These are phyloP conservation scores for Mycena venus DNA, from an alignment of 768 basidiomycete genomes.

Conservation along the genomic window DNA sequence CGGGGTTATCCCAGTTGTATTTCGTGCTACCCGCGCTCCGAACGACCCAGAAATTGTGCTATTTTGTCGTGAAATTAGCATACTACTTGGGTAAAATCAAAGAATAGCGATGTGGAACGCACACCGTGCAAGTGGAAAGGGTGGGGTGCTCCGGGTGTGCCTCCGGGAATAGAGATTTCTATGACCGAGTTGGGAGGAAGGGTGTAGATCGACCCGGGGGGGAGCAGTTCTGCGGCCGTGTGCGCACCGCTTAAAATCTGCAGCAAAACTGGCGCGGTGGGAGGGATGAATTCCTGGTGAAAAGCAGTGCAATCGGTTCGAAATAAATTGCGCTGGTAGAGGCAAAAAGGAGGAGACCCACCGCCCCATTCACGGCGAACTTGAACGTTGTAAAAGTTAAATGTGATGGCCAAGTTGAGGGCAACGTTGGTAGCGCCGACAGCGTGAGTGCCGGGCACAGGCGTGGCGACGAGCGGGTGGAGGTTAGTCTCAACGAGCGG, in stretches of 20 bases:
- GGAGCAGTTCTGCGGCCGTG: too few relatives aligned
- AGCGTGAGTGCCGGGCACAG: constrained; percentile 46
- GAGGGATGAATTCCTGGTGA: constrained; percentile 31
- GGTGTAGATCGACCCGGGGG: constrained; percentile 18
- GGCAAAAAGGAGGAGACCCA: not conserved
- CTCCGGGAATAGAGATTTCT: constrained; percentile 52
- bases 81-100: too few relatives aligned
- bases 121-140: constrained; percentile 64
- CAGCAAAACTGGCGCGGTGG: too few relatives aligned
- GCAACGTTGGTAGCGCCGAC: constrained; percentile 12
- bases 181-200: constrained; percentile 53
- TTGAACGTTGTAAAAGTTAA: constrained; percentile 2
- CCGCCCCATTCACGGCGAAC: constrained; percentile 1
- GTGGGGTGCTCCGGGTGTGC: constrained; percentile 43
- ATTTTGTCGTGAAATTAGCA: too few relatives aligned
- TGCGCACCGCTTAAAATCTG: too few relatives aligned
- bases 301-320: constrained; percentile 39
- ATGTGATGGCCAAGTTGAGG: constrained; percentile 2
- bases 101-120: constrained; percentile 31
- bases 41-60: too few relatives aligned
- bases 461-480: constrained; percentile 43
- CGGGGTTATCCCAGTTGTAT: constrained; percentile 67
- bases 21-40: constrained; percentile 51
- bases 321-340: not conserved
- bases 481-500: constrained; percentile 55